These are phyloP conservation scores for Beauveria scarabaeidicola DNA, from an alignment of 2,329 filamentous ascomycete species.

Conservation along the genomic window DNA sequence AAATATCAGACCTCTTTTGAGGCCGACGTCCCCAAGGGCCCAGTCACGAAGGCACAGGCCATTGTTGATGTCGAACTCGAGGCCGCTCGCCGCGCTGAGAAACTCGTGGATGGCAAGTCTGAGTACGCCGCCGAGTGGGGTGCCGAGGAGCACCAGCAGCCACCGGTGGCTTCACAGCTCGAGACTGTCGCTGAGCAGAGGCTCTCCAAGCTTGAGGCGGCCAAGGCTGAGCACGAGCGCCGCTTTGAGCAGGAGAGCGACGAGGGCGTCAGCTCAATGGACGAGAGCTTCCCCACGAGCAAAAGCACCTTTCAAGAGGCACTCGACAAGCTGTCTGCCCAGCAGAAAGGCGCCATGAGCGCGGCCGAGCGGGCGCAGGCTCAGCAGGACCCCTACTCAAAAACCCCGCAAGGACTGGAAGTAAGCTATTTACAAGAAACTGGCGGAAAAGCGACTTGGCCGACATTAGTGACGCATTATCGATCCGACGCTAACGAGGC, in stretches of 20 bases:
- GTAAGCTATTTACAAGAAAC: conserved; percentile 38
- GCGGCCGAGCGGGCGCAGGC: conserved; percentile 12
- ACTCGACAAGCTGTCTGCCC: not conserved
- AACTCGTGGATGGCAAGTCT: conserved; percentile 2
- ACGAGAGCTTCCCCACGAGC: conserved; percentile 31
- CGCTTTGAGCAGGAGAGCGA: conserved; percentile 19
- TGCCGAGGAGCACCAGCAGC: conserved; percentile 5
- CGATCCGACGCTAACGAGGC: conserved; percentile 8
- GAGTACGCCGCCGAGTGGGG: conserved; percentile 7
- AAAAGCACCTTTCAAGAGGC: conserved; percentile 21
- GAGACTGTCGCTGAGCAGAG: conserved; percentile 1
- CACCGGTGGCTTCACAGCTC: not conserved
- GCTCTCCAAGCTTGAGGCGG: not conserved
- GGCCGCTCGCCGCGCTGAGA: conserved; percentile 5
- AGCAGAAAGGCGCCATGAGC: not conserved
- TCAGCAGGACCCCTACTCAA: conserved; percentile 33
- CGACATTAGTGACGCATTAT: conserved; percentile 28
- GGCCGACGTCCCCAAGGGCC: not conserved
- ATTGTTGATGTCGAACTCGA: conserved; percentile 1
- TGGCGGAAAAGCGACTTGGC: conserved; percentile 25
- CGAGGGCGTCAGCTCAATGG: conserved; percentile 29
- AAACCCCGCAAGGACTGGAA: conserved; percentile 38
- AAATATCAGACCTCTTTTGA: conserved; percentile 6
- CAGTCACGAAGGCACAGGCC: not conserved
- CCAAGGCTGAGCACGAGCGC: conserved; percentile 13